Evolutionary conservation across 1,284 basidiomycete genomes (phyloP), one percentile per base, ranked within the genome.

Genomic region (Marasmius tenuissimus): DNA sequence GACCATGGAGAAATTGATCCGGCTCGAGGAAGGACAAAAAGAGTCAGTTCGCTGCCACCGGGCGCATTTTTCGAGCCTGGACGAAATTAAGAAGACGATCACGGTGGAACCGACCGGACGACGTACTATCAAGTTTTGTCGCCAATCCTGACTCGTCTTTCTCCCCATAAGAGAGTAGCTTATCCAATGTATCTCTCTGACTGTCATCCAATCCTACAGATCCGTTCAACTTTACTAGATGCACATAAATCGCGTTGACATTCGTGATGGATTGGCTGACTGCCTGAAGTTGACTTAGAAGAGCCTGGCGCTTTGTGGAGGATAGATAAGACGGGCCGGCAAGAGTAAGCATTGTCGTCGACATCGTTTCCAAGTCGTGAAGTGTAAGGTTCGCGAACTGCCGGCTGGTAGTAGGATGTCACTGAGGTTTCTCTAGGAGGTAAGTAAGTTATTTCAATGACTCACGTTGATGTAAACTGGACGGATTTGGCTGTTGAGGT

Each of bases 1-100:
- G 92, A 94, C 93, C 93, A 96, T 2, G 93, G 93, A 20, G 92
- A 93, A 72, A 95, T 89, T 38, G 91, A 90, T 3, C 89, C 91
- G 10, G 81, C 81, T 63, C 95, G 80, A n/a, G 95, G 95, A 9
- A 92, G 77, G 42, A 96, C 85, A 72, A 87, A 96, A 35, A 88
- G 76, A 7, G 88, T 76, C 18, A 35, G 8, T 33, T 52, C 7
- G 14, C 34, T 33, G 16, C 22, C 33, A 9, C 22, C 33, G 16
- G 27, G 48, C 1, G 10, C 22, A 16, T 52, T 34, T 33, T 27
- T 33, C 20, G 4, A 34, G 4, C 33, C 34, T 52, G 14, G n/a
- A 34, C n/a, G n/a, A 12, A n/a, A 3, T 12, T 42, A 6, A 42
- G n/a, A n/a, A 12, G 40, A n/a, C 6, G 40, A 3, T n/a, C 40